Evolutionary conservation across 1,284 basidiomycete species (phyloP), one percentile per base, ranked within the genome.

Genomic region (Sporisorium sorghi): DNA sequence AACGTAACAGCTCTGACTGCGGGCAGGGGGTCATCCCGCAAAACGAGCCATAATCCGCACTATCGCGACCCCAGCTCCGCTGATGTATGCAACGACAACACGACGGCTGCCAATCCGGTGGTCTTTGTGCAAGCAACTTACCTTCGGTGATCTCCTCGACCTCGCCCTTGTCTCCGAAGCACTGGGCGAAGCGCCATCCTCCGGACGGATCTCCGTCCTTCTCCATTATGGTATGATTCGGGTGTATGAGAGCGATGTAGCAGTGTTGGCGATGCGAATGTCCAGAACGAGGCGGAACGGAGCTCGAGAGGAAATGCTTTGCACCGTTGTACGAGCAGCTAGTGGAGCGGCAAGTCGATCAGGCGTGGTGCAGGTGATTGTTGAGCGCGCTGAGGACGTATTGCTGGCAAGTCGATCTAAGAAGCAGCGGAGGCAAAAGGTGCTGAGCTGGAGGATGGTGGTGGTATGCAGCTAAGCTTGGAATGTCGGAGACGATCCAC

Each of bases 81-180:
- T n/a, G 2, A 15, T 23, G 26, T 28, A 23, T 30, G 44, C 44
- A 28, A 28, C 44, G 21, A 10, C 26, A 46, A 26, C 10, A n/a
- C 23, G 43, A 44, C 5, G 24, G 42, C 42, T 14, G 21, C 11
- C 21, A 35, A 35, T 8, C 10, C 14, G 10, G 23, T 15, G 35
- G 35, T 11, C n/a, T 46, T 12, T 46, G 6, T 46, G 43, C 46
- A 26, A 12, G 35, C 4, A 14, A 81, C 85, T 78, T 79, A 94
- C 94, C 94, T 88, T 99, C 96, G 72, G 97, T 99, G 85, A 99
- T 99, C 86, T 99, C 97, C 85, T 99, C 97, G 30, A 99, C 96
- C 85, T 99, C 85, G 37, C 85, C 85, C 76, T 86, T 85, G 62
- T 85, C 84, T 81, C 97, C 97, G 86, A 99, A 99, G 87, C 97